Conservation (phyloP, 2,329 filamentous ascomycete genomes). For the Cladosporium sp. region DNA sequence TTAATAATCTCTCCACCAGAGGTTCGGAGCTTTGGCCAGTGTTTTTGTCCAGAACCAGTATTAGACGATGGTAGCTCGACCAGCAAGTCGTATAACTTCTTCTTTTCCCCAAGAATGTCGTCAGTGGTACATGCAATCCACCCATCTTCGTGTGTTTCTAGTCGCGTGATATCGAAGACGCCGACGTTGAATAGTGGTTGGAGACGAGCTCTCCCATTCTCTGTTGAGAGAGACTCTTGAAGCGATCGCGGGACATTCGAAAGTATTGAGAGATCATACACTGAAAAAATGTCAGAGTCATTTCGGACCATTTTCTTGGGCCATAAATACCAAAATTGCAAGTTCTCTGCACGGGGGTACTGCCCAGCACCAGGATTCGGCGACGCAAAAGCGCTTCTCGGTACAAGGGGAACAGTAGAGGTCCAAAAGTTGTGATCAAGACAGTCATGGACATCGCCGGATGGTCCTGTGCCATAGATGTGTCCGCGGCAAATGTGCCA, state of each 20-base stretch:
- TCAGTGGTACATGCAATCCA: constrained; percentile 97
- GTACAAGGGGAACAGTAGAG: constrained; percentile 86
- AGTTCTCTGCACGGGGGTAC: constrained; percentile 76
- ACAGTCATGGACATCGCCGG: constrained; percentile 78
- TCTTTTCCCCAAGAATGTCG: constrained; percentile 83
- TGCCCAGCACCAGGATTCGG: constrained; percentile 79
- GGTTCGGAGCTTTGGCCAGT: constrained; percentile 73
- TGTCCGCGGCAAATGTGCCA: constrained; percentile 54
- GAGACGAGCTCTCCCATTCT: constrained; percentile 45
- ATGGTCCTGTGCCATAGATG: constrained; percentile 72
- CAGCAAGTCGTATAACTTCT: constrained; percentile 81
- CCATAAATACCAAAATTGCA: constrained; percentile 45
- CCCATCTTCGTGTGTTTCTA: constrained; percentile 62
- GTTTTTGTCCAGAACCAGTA: constrained; percentile 27
- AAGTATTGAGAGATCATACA: constrained; percentile 90
- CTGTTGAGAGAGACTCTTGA: constrained; percentile 59
- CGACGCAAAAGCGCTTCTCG: constrained; percentile 81
- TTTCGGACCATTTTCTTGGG: no score
- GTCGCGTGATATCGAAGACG: constrained; percentile 77
- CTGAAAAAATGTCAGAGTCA: constrained; percentile 44
- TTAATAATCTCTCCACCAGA: constrained; percentile 62
- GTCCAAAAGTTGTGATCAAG: constrained; percentile 79
- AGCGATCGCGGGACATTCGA: constrained; percentile 79
- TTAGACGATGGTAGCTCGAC: constrained; percentile 66
- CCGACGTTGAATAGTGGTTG: constrained; percentile 84